Conservation (phyloP, 805 yeast species). For the Yamadazyma sp. region DNA sequence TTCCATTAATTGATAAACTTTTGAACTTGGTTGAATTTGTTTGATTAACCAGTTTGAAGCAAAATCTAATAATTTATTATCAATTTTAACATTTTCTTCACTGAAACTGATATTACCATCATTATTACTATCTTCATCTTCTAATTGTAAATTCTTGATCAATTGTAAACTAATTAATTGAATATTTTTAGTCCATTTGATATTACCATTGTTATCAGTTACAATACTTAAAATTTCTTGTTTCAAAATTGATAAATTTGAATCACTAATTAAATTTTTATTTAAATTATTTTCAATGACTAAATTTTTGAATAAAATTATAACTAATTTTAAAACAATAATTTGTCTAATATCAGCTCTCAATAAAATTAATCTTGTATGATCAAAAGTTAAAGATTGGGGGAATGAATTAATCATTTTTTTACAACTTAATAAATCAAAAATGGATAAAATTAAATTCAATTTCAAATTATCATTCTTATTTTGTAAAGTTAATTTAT, state of each 20-base stretch:
- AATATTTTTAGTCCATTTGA: conserved; percentile 86
- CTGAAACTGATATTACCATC: too few species aligned
- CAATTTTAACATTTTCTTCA: conserved; percentile 7
- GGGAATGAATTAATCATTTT: conserved; percentile 83
- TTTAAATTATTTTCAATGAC: conserved; percentile 32
- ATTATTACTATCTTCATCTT: background rate
- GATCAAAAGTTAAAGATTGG: conserved; percentile 78
- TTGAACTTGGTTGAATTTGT: conserved; percentile 81
- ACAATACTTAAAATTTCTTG: conserved; percentile 75
- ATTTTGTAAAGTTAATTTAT: conserved; percentile 1
- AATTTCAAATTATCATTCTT: conserved; percentile 7
- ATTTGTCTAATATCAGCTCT: conserved; percentile 85
- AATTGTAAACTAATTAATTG: conserved; percentile 69
- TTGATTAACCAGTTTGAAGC: conserved; percentile 76
- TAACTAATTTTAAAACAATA: conserved; percentile 74
- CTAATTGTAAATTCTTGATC: conserved; percentile 37
- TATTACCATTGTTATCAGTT: conserved; percentile 80
- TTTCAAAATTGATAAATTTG: conserved; percentile 49
- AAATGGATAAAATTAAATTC: conserved; percentile 44
- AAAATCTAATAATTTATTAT: conserved; percentile 49
- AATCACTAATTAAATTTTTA: conserved; percentile 26
- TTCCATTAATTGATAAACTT: conserved; percentile 75
- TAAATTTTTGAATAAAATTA: conserved; percentile 69
- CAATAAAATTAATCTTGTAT: conserved; percentile 68
- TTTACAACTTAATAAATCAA: conserved; percentile 69